A percentile compares a stretch with the other conserved stretches of the same genome.
phyloP scores from a whole-genome alignment of 352 stramenopile species.

The Pythium periplocum region DNA sequence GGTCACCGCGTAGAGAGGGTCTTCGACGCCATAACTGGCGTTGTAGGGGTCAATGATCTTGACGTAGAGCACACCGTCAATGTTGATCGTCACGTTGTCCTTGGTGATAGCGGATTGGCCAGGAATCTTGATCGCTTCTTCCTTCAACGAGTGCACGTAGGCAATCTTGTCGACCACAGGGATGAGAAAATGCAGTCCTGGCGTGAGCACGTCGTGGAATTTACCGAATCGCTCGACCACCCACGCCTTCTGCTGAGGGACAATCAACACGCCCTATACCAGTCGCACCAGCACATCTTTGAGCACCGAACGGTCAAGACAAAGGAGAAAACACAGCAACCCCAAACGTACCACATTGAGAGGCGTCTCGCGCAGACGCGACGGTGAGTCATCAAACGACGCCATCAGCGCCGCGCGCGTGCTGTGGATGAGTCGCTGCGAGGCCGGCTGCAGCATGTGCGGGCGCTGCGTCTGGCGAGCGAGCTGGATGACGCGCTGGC shows the following conservation, averaged over 20 bases:
- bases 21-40: conserved; percentile 85
- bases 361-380: conserved; percentile 19
- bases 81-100: conserved; percentile 91
- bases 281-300: too few species aligned
- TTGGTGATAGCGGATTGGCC: conserved; percentile 88
- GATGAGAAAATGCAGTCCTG: conserved; percentile 88
- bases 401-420: conserved; percentile 11
- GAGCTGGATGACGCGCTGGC: conserved; percentile 9
- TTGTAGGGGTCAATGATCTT: conserved; percentile 89
- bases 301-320: too few species aligned
- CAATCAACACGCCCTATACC: conserved; percentile 73
- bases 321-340: too few species aligned
- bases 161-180: conserved; percentile 86
- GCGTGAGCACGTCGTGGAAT: conserved; percentile 81
- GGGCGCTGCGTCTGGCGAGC: conserved; percentile 7
- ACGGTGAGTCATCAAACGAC: conserved; percentile 16
- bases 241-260: conserved; percentile 86
- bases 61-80: conserved; percentile 90
- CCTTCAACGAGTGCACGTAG: conserved; percentile 91
- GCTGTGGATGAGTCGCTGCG: conserved; percentile 17
- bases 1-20: conserved; percentile 86
- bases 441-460: conserved; percentile 4
- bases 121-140: conserved; percentile 89
- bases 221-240: conserved; percentile 91
- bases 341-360: conserved; percentile 17